Percentiles rank a stretch among this genome's conserved stretches.
Conservation (phyloP, 1,284 basidiomycete genomes). For the Fomitopsis palustris region DNA sequence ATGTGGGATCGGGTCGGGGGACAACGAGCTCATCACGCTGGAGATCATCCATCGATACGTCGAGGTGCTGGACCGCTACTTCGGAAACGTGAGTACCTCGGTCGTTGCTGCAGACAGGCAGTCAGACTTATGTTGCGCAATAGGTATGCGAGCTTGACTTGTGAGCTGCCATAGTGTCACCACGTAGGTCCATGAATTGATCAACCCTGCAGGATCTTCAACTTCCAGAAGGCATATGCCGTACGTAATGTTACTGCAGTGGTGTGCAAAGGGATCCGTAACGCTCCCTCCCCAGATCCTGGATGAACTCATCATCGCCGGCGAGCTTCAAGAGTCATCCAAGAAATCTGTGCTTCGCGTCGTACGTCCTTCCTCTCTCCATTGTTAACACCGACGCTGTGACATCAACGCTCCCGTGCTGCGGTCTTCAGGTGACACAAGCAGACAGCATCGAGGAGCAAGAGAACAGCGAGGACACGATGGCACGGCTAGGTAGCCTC, state of each 20-base stretch:
- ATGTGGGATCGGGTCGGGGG: constrained; percentile 82
- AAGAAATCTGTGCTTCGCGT: constrained; percentile 96
- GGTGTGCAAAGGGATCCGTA: neutral
- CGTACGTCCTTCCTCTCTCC: constrained; percentile 39
- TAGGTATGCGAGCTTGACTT: constrained; percentile 96
- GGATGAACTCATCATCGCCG: constrained; percentile 97
- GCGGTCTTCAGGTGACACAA: constrained; percentile 64
- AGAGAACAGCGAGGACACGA: constrained; percentile 74
- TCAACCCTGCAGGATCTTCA: constrained; percentile 76
- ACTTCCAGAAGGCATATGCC: constrained; percentile 97
- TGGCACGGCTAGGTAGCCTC: constrained; percentile 60
- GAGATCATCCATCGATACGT: constrained; percentile 99
- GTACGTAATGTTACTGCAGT: constrained; percentile 42
- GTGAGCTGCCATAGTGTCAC: constrained; percentile 39
- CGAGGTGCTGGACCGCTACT: constrained; percentile 98
- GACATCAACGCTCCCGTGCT: neutral
- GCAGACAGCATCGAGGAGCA: constrained; percentile 79
- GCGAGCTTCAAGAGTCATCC: constrained; percentile 97
- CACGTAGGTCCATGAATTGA: neutral
- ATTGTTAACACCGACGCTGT: too few species aligned
- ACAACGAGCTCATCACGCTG: constrained; percentile 92
- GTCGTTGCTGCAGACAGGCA: constrained; percentile 3
- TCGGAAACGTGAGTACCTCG: constrained; percentile 81
- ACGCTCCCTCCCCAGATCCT: constrained; percentile 60
- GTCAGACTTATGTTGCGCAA: constrained; percentile 1